These are phyloP conservation scores for Bryopsis sp. DNA, from an alignment of 139 green algal species.

Conservation along the genomic window DNA sequence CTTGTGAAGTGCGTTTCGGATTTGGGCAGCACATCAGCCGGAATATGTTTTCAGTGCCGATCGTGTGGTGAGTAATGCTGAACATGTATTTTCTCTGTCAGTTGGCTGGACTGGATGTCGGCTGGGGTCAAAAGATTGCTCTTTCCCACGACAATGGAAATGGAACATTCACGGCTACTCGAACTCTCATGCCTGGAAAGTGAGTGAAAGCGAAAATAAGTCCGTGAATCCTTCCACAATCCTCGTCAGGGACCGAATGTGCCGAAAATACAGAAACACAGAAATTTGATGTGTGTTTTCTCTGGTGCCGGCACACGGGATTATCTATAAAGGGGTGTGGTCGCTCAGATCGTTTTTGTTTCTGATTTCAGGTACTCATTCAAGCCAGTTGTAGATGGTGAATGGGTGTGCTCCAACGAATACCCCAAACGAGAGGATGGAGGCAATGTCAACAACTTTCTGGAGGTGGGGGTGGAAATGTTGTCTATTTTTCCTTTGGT, in stretches of 20 bases:
- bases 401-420: constrained; percentile 69
- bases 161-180: constrained; percentile 27
- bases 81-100: constrained; percentile 24
- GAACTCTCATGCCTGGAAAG: background rate
- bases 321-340: background rate
- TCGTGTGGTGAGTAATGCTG: no score
- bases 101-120: constrained; percentile 89
- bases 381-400: constrained; percentile 88
- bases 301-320: background rate
- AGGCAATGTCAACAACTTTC: constrained; percentile 11
- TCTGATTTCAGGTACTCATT: constrained; percentile 57
- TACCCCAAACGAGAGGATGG: constrained; percentile 42
- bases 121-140: constrained; percentile 65
- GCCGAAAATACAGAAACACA: background rate
- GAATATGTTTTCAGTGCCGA: no score
- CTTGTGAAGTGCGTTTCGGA: background rate
- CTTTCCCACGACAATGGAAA: constrained; percentile 41
- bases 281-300: background rate
- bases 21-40: no score
- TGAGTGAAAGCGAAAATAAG: no score
- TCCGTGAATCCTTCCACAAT: no score
- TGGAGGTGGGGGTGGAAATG: background rate
- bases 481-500: background rate
- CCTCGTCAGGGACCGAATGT: no score
- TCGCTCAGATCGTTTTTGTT: background rate